phyloP scores from a whole-genome alignment of 2,329 filamentous ascomycete genomes.

The Zelopaecilomyces penicillatus region DNA sequence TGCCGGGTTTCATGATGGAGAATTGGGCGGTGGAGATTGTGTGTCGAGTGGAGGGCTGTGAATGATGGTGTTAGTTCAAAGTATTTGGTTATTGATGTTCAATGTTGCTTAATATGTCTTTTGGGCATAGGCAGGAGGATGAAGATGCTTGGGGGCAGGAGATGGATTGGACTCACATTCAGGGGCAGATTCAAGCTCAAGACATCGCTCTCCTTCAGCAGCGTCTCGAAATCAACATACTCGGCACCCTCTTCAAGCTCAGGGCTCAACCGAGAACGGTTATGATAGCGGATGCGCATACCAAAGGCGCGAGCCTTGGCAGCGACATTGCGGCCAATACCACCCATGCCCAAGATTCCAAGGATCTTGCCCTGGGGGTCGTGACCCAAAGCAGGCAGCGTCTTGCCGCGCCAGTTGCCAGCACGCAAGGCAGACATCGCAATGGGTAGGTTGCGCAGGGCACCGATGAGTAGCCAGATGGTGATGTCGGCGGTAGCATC shows the following conservation, averaged over 20 bases:
- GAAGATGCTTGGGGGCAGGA: neutral
- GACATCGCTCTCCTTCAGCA: constrained; percentile 64
- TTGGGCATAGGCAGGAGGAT: neutral
- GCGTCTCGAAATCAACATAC: constrained; percentile 65
- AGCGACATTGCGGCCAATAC: constrained; percentile 71
- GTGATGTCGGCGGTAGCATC: constrained; percentile 75
- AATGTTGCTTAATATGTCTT: neutral
- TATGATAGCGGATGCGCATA: constrained; percentile 69
- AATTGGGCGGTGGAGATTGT: constrained; percentile 67
- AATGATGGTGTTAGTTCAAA: neutral
- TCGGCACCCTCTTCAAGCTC: constrained; percentile 50
- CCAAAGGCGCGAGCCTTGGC: constrained; percentile 67
- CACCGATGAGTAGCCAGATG: constrained; percentile 74
- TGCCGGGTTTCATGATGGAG: constrained; percentile 65
- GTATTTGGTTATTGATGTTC: neutral
- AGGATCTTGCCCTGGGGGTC: constrained; percentile 72
- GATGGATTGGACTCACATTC: constrained; percentile 52
- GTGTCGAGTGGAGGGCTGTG: constrained; percentile 57
- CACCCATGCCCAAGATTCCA: constrained; percentile 79
- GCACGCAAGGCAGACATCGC: constrained; percentile 57
- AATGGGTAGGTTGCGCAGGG: constrained; percentile 63
- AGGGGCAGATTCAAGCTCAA: constrained; percentile 73
- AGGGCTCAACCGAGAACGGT: constrained; percentile 52
- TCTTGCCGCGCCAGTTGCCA: constrained; percentile 58
- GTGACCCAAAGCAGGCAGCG: constrained; percentile 54